Base-by-base conservation (phyloP, 345 rosid genomes). In the Lumnitzera racemosa region DNA sequence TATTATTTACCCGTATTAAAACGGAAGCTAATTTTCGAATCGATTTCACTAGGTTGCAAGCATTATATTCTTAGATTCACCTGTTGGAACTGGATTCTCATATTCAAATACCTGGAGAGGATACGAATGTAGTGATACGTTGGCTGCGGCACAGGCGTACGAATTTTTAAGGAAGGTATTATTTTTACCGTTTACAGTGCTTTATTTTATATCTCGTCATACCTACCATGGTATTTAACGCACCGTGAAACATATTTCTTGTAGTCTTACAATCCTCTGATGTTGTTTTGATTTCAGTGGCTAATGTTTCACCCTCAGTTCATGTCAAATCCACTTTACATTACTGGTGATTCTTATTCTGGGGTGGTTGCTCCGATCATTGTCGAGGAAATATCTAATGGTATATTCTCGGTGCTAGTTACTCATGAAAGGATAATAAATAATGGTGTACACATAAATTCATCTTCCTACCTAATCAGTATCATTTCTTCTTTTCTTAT, bases 31-130 rank as follows among this genome's bases (percentile, higher is more conserved):
- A 27, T 27, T 13, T 4, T 59, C 16, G 17, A 12, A 49, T 49
- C 56, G 3, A 15, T 46, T 27, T n/a, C 3, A 1, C 8, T 23
- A 73, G 77, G 66, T 71, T 62, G 72, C 82, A 16, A 78, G 58
- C 15, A 54, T 74, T 1, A 65, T 74, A 36, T 78, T 75, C 27
- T 24, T 79, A 58, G 80, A 76, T 46, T 49, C 71, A 43, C 83
- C 83, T 0, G 76, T 62, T 5, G 83, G 80, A 0, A 64, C 80
- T 3, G 82, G 79, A 31, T 74, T 74, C 61, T 78, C 77, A 3
- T 78, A 74, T 24, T 61, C 83, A 6, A 79, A 51, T 0, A 72
- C 61, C 6, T 55, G 36, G 63, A 41, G 46, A 25, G 61, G 55
- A 2, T 63, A 64, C 15, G 2, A 57, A 0, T 5, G 12, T 2